phyloP scores from a whole-genome alignment of 371 early-diverging fungal species.

The Parasitella parasitica region DNA sequence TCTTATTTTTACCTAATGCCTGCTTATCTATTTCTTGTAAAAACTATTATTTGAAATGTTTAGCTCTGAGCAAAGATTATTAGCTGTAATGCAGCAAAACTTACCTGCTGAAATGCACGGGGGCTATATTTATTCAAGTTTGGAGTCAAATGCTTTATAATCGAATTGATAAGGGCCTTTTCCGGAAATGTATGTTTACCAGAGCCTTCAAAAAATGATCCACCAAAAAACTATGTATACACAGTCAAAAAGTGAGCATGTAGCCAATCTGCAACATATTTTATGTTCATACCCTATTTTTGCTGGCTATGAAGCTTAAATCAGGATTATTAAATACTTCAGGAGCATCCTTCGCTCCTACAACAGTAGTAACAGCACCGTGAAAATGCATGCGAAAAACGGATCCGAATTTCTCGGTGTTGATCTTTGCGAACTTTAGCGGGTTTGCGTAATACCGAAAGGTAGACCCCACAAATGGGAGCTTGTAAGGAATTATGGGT shows the following conservation, averaged over 20 bases:
- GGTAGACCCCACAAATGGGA: slow-evolving; percentile 24
- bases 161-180: background rate
- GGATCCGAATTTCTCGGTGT: slow-evolving; percentile 24
- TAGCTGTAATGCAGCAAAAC: background rate
- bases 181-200: slow-evolving; percentile 2
- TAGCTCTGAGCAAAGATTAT: no score
- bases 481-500: slow-evolving; percentile 25
- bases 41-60: background rate
- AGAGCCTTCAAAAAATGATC: background rate
- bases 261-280: background rate
- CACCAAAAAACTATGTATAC: background rate
- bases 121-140: slow-evolving; percentile 26
- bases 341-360: slow-evolving; percentile 22
- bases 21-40: background rate
- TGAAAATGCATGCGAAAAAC: slow-evolving; percentile 30
- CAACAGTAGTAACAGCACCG: slow-evolving; percentile 21
- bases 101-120: slow-evolving; percentile 22
- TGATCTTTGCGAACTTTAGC: slow-evolving; percentile 20
- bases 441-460: slow-evolving; percentile 22
- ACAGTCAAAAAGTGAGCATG: background rate
- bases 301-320: slow-evolving; percentile 22
- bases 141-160: slow-evolving; percentile 27
- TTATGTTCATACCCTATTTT: slow-evolving; percentile 12
- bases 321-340: slow-evolving; percentile 26
- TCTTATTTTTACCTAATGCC: background rate